Base-by-base conservation (phyloP, 106 monocot genomes). In the Agapanthus africanus region DNA sequence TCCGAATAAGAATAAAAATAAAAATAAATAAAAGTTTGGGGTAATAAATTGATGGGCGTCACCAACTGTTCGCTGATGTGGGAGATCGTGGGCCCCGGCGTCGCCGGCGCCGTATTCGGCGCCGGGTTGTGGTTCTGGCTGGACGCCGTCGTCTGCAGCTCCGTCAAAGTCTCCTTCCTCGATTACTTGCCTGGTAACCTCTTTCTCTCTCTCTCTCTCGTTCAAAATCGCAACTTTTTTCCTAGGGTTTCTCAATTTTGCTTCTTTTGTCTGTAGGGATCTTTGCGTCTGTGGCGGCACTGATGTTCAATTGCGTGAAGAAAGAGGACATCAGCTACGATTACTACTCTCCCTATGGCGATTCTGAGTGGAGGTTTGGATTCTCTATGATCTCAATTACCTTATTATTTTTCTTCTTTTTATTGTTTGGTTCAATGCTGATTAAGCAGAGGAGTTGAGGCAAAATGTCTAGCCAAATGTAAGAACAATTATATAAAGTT, bases 81-180 rank as follows among this genome's bases (percentile, higher is more conserved):
- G 94, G 83, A 69, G 77, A 73, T 91, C 70, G 64, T 80, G 22
- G 85, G 85, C n/a, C 3, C 94, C 94, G 3, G 91, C 22, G 91
- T 92, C 7, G 91, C 92, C 70, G 91, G n/a, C n/a, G n/a, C n/a
- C n/a, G n/a, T n/a, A n/a, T n/a, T n/a, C n/a, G n/a, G 88, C 21
- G 86, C 84, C 23, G 97, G 89, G 2, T 97, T 91, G 97, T 92
- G 97, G 97, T 84, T 97, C 82, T 97, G 89, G 97, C 89, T 92
- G 77, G 89, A 89, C 64, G 86, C 97, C 79, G 88, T 89, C 61
- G 88, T 89, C n/a, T n/a, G n/a, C n/a, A n/a, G n/a, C n/a, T n/a
- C n/a, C n/a, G n/a, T n/a, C n/a, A n/a, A n/a, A n/a, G 79, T 97
- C 71, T 74, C 91, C 36, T 92, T 97, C 80, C 76, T 92, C 76